These are phyloP conservation scores for Kwoniella pini DNA, from an alignment of 768 basidiomycete species.

Conservation along the genomic window DNA sequence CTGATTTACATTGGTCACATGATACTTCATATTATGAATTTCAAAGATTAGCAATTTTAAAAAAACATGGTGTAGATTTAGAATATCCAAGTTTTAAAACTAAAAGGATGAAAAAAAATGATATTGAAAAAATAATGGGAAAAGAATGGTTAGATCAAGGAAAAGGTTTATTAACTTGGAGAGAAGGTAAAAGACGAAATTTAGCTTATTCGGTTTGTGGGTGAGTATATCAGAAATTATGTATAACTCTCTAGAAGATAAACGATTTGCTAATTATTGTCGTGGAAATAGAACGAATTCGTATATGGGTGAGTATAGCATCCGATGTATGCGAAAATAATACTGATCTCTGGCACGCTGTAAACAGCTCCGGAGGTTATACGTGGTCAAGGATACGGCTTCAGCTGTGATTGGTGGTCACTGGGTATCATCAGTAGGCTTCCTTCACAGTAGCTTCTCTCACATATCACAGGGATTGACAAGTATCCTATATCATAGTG, in stretches of 20 bases:
- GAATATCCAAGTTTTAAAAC: slow-evolving; percentile 73
- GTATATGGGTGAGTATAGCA: slow-evolving; percentile 55
- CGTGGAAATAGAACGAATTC: slow-evolving; percentile 48
- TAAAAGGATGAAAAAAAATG: slow-evolving; percentile 75
- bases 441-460: neutral
- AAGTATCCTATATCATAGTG: slow-evolving; percentile 55
- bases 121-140: slow-evolving; percentile 78
- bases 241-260: no score
- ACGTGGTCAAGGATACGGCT: slow-evolving; percentile 70
- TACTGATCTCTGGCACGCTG: no score
- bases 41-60: slow-evolving; percentile 80
- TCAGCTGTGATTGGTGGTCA: slow-evolving; percentile 98
- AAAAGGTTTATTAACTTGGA: slow-evolving; percentile 85
- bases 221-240: no score
- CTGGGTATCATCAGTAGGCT: slow-evolving; percentile 78
- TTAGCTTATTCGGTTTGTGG: slow-evolving; percentile 59
- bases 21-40: slow-evolving; percentile 96
- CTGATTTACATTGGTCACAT: slow-evolving; percentile 87
- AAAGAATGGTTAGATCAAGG: slow-evolving; percentile 67
- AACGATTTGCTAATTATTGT: neutral
- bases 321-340: no score
- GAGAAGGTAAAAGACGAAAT: slow-evolving; percentile 89
- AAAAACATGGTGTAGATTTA: slow-evolving; percentile 92
- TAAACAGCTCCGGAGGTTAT: slow-evolving; percentile 57
- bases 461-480: neutral